Conservation (phyloP, 306 rosid species). For the Citrullus amarus region DNA sequence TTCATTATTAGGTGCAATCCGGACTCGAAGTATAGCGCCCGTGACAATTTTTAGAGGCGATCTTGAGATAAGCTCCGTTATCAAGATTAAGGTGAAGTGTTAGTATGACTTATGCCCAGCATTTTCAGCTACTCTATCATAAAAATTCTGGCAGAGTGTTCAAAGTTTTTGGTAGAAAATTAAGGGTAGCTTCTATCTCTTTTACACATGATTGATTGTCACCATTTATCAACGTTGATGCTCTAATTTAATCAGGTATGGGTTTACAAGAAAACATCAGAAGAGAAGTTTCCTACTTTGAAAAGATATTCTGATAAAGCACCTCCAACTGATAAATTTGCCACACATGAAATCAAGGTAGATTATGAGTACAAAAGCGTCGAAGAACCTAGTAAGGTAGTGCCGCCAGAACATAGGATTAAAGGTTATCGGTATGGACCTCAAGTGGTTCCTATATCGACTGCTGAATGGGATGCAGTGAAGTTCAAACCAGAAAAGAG, state of each 20-base stretch:
- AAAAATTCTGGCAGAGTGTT: neutral
- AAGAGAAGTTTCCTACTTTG: constrained; percentile 78
- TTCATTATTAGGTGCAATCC: constrained; percentile 67
- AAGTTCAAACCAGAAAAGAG: constrained; percentile 88
- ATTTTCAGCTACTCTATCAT: neutral
- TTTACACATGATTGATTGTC: neutral
- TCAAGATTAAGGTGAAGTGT: constrained; percentile 70
- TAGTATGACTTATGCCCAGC: neutral
- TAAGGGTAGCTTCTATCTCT: neutral
- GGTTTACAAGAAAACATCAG: constrained; percentile 90
- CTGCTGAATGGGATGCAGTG: constrained; percentile 76
- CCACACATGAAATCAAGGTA: constrained; percentile 74
- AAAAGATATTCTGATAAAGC: constrained; percentile 93
- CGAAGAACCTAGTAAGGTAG: constrained; percentile 39
- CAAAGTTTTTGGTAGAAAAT: neutral
- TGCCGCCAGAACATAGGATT: constrained; percentile 87
- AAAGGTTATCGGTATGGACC: constrained; percentile 94
- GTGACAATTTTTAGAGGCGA: constrained; percentile 74
- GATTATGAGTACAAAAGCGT: constrained; percentile 63
- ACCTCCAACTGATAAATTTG: constrained; percentile 56
- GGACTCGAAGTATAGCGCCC: constrained; percentile 55
- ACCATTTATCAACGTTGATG: neutral
- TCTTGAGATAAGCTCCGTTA: constrained; percentile 55
- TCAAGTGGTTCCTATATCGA: constrained; percentile 79
- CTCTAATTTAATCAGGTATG: constrained; percentile 42